A percentile compares a stretch with the other conserved stretches of the same genome.
phyloP scores from a whole-genome alignment of 75 land plant genomes.

The Gnetum montanum region DNA sequence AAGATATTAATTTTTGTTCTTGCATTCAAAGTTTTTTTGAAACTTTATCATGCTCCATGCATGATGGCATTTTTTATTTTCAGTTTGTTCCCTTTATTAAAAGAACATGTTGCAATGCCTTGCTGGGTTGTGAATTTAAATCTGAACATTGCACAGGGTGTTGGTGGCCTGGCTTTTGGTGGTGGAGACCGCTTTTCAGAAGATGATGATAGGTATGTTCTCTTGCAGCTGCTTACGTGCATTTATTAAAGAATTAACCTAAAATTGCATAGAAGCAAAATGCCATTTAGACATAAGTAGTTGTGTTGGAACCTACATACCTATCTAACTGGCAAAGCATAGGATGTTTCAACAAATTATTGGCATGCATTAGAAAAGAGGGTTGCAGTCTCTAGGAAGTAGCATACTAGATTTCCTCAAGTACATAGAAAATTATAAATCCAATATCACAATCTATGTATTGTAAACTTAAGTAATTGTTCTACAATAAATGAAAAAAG shows the following conservation, averaged over 20 bases:
- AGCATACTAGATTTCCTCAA: too few relatives aligned
- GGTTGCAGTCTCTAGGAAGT: too few relatives aligned
- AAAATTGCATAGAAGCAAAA: not conserved
- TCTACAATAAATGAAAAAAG: too few relatives aligned
- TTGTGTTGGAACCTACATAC: not conserved
- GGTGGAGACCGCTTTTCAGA: slow-evolving; percentile 47
- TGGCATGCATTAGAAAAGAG: too few relatives aligned
- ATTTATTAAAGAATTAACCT: not conserved
- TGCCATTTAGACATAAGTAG: not conserved
- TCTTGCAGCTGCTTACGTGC: not conserved
- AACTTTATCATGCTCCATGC: not conserved
- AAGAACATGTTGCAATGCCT: not conserved
- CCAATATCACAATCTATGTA: too few relatives aligned
- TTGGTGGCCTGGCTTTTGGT: slow-evolving; percentile 88
- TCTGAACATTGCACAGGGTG: slow-evolving; percentile 53
- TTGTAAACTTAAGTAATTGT: too few relatives aligned
- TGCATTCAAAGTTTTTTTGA: not conserved
- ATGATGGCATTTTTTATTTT: not conserved
- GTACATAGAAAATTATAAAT: too few relatives aligned
- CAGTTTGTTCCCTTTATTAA: not conserved
- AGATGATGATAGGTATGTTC: slow-evolving; percentile 80
- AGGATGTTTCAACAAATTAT: too few relatives aligned
- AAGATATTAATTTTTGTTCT: not conserved
- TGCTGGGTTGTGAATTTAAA: not conserved
- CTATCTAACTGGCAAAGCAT: not conserved